Base-by-base conservation (phyloP, 2,329 filamentous ascomycete genomes). In the Sporothrix brasiliensis region DNA sequence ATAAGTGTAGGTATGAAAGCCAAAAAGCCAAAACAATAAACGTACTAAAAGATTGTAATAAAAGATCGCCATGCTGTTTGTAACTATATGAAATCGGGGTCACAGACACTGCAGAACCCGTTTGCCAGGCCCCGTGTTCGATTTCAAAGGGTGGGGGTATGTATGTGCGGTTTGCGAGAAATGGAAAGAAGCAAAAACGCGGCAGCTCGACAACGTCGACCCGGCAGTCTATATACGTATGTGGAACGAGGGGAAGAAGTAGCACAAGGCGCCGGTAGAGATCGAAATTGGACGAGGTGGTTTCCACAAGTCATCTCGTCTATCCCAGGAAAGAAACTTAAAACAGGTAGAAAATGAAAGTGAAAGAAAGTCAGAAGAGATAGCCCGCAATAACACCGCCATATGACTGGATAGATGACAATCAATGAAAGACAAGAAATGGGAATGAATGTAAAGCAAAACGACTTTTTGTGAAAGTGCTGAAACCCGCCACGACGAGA, bases 41-140 rank as follows among this genome's bases (percentile, higher is more conserved):
- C 50, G 14, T 24, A 39, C 39, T 69, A 72, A 70, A 39, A 70
- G 41, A 67, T 69, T 47, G 58, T 63, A 63, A 69, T 39, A 54
- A 69, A 60, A 67, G 53, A 69, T 34, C 49, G 68, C 68, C 70
- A 72, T 69, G 70, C 67, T 71, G 61, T 56, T 67, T 54, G 56
- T 50, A 71, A 49, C 41, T 63, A 39, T 50, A 54, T 54, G 34
- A 56, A 65, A 54, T 34, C 34, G 11, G 53, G 30, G 11, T 27
- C 19, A 53, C 41, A 14, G 27, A 54, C 68, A 65, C 47, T 3
- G n/a, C 39, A 27, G 39, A 7, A 6, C 16, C 39, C 24, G 3
- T 3, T 58, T 30, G 61, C 30, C 21, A 44, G 54, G 53, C 14
- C 69, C 4, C 16, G 41, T 49, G 44, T 11, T 47, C 21, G 52